A percentile compares a stretch with the other conserved stretches of the same genome.
Evolutionary conservation across 495 filamentous ascomycete genomes (phyloP).

Genomic region (Aspergillus ostianus): DNA sequence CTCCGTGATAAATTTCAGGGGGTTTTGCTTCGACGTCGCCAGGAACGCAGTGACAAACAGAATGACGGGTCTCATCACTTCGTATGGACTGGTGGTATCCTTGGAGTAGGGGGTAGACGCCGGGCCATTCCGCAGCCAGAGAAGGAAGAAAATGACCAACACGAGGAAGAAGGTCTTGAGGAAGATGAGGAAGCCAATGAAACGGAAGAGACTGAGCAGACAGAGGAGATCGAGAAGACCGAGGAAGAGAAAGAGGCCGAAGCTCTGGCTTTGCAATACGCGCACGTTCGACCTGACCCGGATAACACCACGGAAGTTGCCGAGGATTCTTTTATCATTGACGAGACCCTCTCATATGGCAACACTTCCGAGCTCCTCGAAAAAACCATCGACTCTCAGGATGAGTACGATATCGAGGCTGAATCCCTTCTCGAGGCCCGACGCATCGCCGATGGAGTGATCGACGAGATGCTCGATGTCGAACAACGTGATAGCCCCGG

Average conservation of each 20-base stretch:
- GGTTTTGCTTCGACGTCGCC: slow-evolving; percentile 31
- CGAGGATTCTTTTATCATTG: background rate
- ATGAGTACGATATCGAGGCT: slow-evolving; percentile 28
- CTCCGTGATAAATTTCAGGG: slow-evolving; percentile 43
- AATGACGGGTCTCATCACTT: slow-evolving; percentile 12
- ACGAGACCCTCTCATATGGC: background rate
- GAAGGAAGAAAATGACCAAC: background rate
- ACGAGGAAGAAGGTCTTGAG: background rate
- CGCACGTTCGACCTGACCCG: background rate
- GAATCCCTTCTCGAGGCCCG: slow-evolving; percentile 18
- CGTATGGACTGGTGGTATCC: slow-evolving; percentile 35
- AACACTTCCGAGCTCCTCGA: slow-evolving; percentile 1
- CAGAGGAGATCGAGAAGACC: background rate
- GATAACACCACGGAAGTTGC: background rate
- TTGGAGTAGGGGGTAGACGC: slow-evolving; percentile 24
- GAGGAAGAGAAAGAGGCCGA: background rate
- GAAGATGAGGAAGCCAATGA: background rate
- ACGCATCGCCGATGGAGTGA: slow-evolving; percentile 6
- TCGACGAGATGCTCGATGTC: slow-evolving; percentile 20
- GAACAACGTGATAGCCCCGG: slow-evolving; percentile 4
- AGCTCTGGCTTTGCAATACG: background rate
- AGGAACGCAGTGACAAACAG: slow-evolving; percentile 12
- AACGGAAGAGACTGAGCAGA: background rate
- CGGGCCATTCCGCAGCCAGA: slow-evolving; percentile 1
- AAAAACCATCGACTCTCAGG: slow-evolving; percentile 19